Base-by-base conservation (phyloP, 2,329 filamentous ascomycete species). In the Botrytis deweyae region DNA sequence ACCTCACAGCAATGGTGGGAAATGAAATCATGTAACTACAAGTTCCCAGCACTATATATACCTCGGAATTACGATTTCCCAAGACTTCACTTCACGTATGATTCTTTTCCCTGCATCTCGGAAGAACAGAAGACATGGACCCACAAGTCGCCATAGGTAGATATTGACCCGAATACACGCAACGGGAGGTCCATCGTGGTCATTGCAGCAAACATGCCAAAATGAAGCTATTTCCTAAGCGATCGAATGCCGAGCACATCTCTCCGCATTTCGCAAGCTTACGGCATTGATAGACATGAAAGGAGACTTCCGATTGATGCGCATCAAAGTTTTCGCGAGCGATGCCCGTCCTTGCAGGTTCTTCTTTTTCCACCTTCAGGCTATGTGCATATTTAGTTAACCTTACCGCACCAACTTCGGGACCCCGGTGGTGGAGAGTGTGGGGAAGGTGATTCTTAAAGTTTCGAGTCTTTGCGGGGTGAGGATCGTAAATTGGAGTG, bases 271-370 rank as follows among this genome's bases (percentile, higher is more conserved):
- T 59, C 10, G 29, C 38, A 59, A 18, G 40, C 38, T 61, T 72
- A n/a, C 29, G n/a, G 33, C 14, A 69, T 42, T 59, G 33, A 61
- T 29, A 18, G 9, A 38, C 42, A 58, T 62, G 9, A 65, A 66
- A 22, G 29, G 25, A 42, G 20, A 59, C 55, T 71, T 70, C 55
- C 46, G 38, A 73, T 73, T 75, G 74, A 73, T 65, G 74, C 74
- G 74, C 74, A 66, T 75, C 59, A 36, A 33, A 52, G 8, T 38
- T 25, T 62, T 42, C 42, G 61, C 16, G 36, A 65, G 59, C 16
- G 44, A 65, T 69, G 70, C 62, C 52, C 20, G 55, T 49, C 42
- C 64, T 59, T 65, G 44, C 1, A 25, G 22, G 22, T n/a, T 4
- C 36, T n/a, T n/a, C 29, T 10, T 4, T 29, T 63, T 42, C 62